These are phyloP conservation scores for Xylona heveae DNA, from an alignment of 495 filamentous ascomycete genomes.

Conservation along the genomic window DNA sequence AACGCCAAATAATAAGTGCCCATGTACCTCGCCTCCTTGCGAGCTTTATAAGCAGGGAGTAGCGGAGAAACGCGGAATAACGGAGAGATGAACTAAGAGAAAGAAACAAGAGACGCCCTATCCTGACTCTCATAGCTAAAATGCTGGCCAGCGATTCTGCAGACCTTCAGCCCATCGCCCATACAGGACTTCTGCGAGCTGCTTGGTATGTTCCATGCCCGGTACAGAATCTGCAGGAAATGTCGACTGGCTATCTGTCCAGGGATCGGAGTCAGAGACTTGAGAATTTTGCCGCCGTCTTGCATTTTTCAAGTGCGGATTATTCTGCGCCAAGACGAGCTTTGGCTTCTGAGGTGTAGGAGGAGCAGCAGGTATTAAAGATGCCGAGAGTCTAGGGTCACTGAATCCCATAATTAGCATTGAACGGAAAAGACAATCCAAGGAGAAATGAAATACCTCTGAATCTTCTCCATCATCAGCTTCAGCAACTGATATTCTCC, in stretches of 20 bases:
- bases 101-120: too few species aligned
- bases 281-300: constrained; percentile 43
- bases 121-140: too few species aligned
- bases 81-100: too few species aligned
- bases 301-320: constrained; percentile 67
- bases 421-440: background rate
- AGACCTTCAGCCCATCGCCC: constrained; percentile 74
- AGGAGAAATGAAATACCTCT: constrained; percentile 18
- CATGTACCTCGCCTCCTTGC: too few species aligned
- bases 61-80: too few species aligned
- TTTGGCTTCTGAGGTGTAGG: constrained; percentile 32
- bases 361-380: constrained; percentile 22
- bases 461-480: constrained; percentile 38
- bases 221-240: constrained; percentile 24
- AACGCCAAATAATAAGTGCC: too few species aligned
- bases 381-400: constrained; percentile 28
- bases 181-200: constrained; percentile 79
- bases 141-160: constrained; percentile 63
- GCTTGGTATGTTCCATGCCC: constrained; percentile 81
- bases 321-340: constrained; percentile 58
- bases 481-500: constrained; percentile 69
- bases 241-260: constrained; percentile 17
- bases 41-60: too few species aligned
- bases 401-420: constrained; percentile 10
- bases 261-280: constrained; percentile 17